These are phyloP conservation scores for Trichophyton verrucosum DNA, from an alignment of 2,329 filamentous ascomycete genomes.

Conservation along the genomic window DNA sequence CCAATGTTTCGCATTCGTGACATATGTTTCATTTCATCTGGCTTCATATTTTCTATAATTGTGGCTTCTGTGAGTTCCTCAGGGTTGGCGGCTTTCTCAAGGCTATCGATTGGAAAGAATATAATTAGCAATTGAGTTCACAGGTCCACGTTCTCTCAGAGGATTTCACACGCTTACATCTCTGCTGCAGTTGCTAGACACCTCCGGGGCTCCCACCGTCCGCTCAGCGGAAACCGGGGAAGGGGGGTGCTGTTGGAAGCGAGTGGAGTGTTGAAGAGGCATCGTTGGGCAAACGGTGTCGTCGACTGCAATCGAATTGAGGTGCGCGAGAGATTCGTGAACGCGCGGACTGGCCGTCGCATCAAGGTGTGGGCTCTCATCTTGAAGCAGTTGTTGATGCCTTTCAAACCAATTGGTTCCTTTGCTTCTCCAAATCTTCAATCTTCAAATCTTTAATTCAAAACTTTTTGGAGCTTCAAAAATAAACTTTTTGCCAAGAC, in stretches of 20 bases:
- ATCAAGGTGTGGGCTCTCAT: slow-evolving; percentile 33
- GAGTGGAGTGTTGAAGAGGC: slow-evolving; percentile 27
- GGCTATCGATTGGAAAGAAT: slow-evolving; percentile 21
- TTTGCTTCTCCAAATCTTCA: not conserved
- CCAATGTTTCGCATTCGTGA: slow-evolving; percentile 87
- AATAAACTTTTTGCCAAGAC: slow-evolving; percentile 5
- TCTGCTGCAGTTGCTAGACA: slow-evolving; percentile 33
- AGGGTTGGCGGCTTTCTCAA: slow-evolving; percentile 48
- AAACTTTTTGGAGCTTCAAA: not conserved
- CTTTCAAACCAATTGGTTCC: not conserved
- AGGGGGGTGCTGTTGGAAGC: slow-evolving; percentile 23
- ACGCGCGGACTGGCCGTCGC: slow-evolving; percentile 29
- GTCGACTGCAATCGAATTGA: slow-evolving; percentile 25
- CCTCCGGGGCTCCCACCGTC: slow-evolving; percentile 32
- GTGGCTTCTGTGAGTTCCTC: slow-evolving; percentile 47
- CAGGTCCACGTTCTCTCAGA: not conserved
- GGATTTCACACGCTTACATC: slow-evolving; percentile 25
- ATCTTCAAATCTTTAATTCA: slow-evolving; percentile 1
- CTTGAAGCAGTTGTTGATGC: not conserved
- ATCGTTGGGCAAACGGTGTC: slow-evolving; percentile 28
- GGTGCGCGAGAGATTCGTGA: slow-evolving; percentile 26
- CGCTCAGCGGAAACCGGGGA: slow-evolving; percentile 28
- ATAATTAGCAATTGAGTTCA: slow-evolving; percentile 10
- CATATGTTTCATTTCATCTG: slow-evolving; percentile 65
- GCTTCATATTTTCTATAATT: slow-evolving; percentile 68